Conservation (phyloP, 305 asterid species). For the Fraxinus nigra region DNA sequence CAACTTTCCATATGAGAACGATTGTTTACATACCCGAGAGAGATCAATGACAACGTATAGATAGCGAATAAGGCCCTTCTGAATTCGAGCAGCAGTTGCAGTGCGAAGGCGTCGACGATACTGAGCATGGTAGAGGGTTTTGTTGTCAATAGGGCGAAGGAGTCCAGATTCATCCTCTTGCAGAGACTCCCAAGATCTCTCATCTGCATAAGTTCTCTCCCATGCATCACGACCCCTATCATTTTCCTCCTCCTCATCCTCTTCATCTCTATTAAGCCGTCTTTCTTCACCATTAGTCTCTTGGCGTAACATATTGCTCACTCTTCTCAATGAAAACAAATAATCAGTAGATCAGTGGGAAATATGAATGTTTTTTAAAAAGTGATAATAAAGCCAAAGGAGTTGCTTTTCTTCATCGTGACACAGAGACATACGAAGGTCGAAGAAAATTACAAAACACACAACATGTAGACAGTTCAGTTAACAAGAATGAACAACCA, state of each 20-base stretch:
- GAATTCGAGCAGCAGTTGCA: slow-evolving; percentile 64
- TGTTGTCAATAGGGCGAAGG: slow-evolving; percentile 89
- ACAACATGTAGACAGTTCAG: neutral
- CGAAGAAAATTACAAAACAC: neutral
- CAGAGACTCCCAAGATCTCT: slow-evolving; percentile 94
- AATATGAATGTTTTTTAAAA: neutral
- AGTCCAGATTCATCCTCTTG: slow-evolving; percentile 96
- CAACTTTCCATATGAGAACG: neutral
- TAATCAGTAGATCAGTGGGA: neutral
- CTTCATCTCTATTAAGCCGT: slow-evolving; percentile 59
- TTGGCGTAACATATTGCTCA: slow-evolving; percentile 27
- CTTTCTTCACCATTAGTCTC: slow-evolving; percentile 45
- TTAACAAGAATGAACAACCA: neutral
- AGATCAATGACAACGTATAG: slow-evolving; percentile 77
- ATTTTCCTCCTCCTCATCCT: slow-evolving; percentile 66
- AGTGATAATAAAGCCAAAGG: neutral
- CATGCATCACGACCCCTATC: slow-evolving; percentile 71
- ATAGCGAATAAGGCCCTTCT: slow-evolving; percentile 89
- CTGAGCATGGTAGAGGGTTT: slow-evolving; percentile 83
- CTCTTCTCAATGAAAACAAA: slow-evolving; percentile 7
- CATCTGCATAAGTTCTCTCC: slow-evolving; percentile 90
- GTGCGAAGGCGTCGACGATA: slow-evolving; percentile 81
- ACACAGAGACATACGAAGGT: neutral
- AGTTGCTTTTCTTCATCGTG: neutral
- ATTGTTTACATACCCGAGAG: slow-evolving; percentile 56